These are phyloP conservation scores for Eutrema salsugineum DNA, from an alignment of 441 rosid genomes.

Conservation along the genomic window DNA sequence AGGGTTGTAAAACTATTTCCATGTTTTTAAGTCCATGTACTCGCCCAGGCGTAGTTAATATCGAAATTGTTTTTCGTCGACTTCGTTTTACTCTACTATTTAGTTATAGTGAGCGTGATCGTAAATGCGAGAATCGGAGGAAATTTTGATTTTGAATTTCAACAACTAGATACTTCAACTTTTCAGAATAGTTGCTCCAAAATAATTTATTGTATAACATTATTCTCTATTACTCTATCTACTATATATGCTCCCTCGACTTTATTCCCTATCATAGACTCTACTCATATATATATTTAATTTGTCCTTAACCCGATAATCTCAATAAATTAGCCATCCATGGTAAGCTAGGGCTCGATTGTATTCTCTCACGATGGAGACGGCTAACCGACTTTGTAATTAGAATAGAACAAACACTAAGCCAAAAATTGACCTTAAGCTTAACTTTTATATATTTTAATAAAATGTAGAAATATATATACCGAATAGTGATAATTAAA, in stretches of 20 bases:
- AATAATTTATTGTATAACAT: neutral
- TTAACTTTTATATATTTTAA: neutral
- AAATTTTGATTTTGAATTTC: neutral
- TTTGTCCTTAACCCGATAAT: neutral
- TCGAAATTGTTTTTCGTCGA: neutral
- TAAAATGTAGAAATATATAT: neutral
- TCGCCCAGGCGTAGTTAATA: neutral
- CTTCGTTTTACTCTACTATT: neutral
- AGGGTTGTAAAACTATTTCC: no score
- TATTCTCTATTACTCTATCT: neutral
- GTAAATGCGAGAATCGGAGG: neutral
- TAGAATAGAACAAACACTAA: neutral
- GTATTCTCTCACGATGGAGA: neutral
- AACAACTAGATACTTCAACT: neutral
- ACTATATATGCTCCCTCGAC: neutral
- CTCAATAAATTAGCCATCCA: neutral
- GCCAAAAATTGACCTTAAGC: neutral
- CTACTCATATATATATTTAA: neutral
- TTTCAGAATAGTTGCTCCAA: neutral
- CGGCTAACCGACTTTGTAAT: neutral
- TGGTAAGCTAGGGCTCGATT: neutral
- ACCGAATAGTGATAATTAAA: neutral
- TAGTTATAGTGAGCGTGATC: neutral
- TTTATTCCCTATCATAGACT: neutral
- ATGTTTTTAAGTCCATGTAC: no score